Conservation (phyloP, 2,329 filamentous ascomycete genomes). For the Metarhizium guizhouense region DNA sequence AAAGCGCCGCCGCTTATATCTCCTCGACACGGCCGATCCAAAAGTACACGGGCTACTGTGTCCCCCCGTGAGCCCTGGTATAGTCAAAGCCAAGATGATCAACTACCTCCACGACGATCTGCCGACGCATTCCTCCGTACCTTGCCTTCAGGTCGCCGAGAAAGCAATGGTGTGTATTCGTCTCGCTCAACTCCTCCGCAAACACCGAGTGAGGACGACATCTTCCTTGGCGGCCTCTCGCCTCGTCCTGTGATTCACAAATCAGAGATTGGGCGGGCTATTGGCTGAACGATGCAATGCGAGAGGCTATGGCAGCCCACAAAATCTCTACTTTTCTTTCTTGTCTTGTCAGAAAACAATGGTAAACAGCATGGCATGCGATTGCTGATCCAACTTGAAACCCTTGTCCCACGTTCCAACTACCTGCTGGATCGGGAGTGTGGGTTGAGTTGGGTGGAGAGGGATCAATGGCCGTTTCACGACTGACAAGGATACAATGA, state of each 20-base stretch:
- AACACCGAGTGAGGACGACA: slow-evolving; percentile 37
- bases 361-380: neutral
- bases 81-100: slow-evolving; percentile 23
- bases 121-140: slow-evolving; percentile 17
- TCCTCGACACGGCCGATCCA: slow-evolving; percentile 30
- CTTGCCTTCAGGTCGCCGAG: neutral
- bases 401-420: neutral
- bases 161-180: slow-evolving; percentile 22
- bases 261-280: slow-evolving; percentile 43
- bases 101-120: slow-evolving; percentile 21
- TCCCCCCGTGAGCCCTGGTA: slow-evolving; percentile 30
- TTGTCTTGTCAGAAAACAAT: neutral
- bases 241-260: slow-evolving; percentile 38
- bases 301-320: neutral
- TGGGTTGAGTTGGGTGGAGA: neutral
- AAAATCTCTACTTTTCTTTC: slow-evolving; percentile 11
- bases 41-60: slow-evolving; percentile 38
- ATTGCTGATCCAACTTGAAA: neutral
- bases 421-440: neutral
- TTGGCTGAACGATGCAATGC: slow-evolving; percentile 29
- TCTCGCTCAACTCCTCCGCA: slow-evolving; percentile 33
- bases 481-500: neutral
- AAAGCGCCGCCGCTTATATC: slow-evolving; percentile 45
- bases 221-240: slow-evolving; percentile 35
- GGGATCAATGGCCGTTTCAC: neutral